Base-by-base conservation (phyloP, 2,329 filamentous ascomycete species). In the Aspergillus sp. region DNA sequence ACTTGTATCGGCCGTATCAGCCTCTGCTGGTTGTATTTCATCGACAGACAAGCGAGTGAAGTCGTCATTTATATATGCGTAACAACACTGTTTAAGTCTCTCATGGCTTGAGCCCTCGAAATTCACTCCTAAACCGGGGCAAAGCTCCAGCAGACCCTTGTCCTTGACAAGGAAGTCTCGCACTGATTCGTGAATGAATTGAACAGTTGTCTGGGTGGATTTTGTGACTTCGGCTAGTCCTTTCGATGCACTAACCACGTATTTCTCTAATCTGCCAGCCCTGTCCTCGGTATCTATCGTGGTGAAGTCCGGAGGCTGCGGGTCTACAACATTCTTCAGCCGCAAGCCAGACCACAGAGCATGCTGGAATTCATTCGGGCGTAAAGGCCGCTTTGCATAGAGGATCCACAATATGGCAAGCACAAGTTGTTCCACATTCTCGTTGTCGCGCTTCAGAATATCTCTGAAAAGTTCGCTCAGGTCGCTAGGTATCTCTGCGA, bases 331-430 rank as follows among this genome's bases (percentile, higher is more conserved):
- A 31, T 17, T 44, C 4, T 49, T 31, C 15, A 49, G 15, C 8
- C 53, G 37, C 33, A 65, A 51, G 2, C 62, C 63, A 25, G 48
- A 56, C 58, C 55, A 59, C 5, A 66, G 35, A n/a, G 66, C 66
- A 56, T 61, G 54, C 27, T 62, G 60, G n/a, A 66, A 58, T 17
- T 86, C 76, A 1, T 73, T 60, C 0, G 69, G 77, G 0, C 46
- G 21, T 15, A 64, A 46, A 15, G 65, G 64, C 1, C 49, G 61
- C 7, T 65, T 70, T 0, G 84, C 74, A 25, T 77, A 86, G 0
- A 87, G 70, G 0, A 87, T 72, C 80, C 80, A 86, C 19, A 81
- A 76, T 0, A 87, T 59, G 27, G 78, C 83, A 0, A 82, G 60
- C 0, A 76, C 54, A 0, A 86, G 61, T 0, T 75, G 68, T 0